Evolutionary conservation across 2,329 filamentous ascomycete species (phyloP), one percentile per base, ranked within the genome.

Genomic region (Paradendryphiella salina): DNA sequence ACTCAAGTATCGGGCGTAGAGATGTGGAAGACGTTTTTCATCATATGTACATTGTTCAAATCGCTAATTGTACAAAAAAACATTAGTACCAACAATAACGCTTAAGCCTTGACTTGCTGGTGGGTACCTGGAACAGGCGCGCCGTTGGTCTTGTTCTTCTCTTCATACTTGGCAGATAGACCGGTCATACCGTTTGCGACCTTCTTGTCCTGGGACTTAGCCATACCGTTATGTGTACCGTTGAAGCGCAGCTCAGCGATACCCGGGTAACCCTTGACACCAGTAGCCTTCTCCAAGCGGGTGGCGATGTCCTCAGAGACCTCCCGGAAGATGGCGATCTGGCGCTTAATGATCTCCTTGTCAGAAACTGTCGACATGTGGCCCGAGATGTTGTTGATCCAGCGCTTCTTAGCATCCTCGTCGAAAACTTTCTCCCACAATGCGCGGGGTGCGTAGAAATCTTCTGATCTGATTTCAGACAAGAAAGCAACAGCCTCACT

Each of bases 311-410:
- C 83, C 0, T 80, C 75, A 5, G 79, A 80, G 0, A 86, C 83
- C 64, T 86, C 83, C 1, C 83, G 76, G 77, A 86, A 86, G 65
- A 86, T 86, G 44, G 77, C 80, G 52, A 86, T 85, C 70, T 86
- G 82, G 13, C 83, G 75, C 77, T 83, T 85, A 69, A 86, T 75
- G 3, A 85, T 80, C 67, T 86, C 84, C 57, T 83, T 73, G 35
- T 83, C 75, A 40, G 73, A 75, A 66, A 83, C 86, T 2, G 78
- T 77, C 21, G 71, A 74, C 82, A 86, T 86, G 71, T 86, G 84
- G 2, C 82, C 82, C 0, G 81, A 77, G 3, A 85, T 79, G 48
- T 85, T 86, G 32, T 73, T 76, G 67, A 86, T 76, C 70, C 85
- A 84, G 0, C 83, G 77, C 62, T 82, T 77, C 44, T 77, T 77